Evolutionary conservation across 257 asterid genomes (phyloP).

Genomic region (Solanum appendiculatum): DNA sequence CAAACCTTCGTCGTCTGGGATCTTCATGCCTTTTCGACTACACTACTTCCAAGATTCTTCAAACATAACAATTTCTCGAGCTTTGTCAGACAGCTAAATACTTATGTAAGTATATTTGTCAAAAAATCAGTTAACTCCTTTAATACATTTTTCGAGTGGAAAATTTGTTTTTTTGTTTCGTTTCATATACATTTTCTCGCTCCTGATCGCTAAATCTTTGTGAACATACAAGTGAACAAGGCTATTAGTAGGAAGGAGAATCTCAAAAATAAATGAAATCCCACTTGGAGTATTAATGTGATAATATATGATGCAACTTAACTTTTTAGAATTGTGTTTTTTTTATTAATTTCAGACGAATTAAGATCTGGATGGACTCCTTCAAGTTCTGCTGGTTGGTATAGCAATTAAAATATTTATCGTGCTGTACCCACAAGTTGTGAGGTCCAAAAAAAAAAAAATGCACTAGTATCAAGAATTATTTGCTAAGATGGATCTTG

Average conservation of each 20-base stretch:
- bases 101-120: slow-evolving; percentile 48
- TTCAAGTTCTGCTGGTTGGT: background rate
- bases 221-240: background rate
- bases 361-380: background rate
- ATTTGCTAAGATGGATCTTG: background rate
- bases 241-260: background rate
- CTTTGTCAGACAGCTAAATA: slow-evolving; percentile 85
- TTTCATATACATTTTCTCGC: too few relatives aligned
- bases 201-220: slow-evolving; percentile 1
- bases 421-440: background rate
- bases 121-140: background rate
- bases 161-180: background rate
- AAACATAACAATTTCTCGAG: slow-evolving; percentile 84
- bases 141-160: background rate
- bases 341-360: background rate
- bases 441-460: background rate
- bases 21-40: slow-evolving; percentile 49
- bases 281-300: background rate
- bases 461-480: background rate
- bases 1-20: slow-evolving; percentile 83
- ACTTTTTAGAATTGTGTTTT: background rate
- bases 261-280: background rate
- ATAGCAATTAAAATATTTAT: background rate
- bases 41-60: slow-evolving; percentile 48
- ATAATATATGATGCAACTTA: background rate